A percentile compares a stretch with the other conserved stretches of the same genome.
These are phyloP conservation scores for Citeromyces hawaiiensis DNA, from an alignment of 1,139 yeast genomes.

Conservation along the genomic window DNA sequence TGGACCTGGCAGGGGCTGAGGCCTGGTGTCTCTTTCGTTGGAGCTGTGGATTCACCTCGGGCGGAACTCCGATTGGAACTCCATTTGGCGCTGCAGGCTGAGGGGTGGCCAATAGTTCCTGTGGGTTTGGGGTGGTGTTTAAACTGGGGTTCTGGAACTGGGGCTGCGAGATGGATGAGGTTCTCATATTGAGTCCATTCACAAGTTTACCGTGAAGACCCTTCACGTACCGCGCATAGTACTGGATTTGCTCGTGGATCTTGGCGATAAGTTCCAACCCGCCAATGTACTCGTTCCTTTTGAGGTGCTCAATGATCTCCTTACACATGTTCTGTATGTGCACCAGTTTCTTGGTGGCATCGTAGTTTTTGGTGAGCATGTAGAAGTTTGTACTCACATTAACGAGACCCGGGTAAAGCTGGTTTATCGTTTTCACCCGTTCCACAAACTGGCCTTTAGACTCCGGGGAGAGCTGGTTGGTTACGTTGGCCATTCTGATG, in stretches of 20 bases:
- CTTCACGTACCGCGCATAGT: slow-evolving; percentile 63
- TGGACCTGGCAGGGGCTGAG: slow-evolving; percentile 8
- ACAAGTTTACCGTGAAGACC: slow-evolving; percentile 26
- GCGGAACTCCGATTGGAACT: slow-evolving; percentile 6
- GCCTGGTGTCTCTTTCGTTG: slow-evolving; percentile 2
- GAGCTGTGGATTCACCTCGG: slow-evolving; percentile 1
- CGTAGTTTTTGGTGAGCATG: slow-evolving; percentile 57
- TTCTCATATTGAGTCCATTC: slow-evolving; percentile 6
- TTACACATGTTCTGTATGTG: slow-evolving; percentile 73
- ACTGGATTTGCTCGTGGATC: slow-evolving; percentile 57
- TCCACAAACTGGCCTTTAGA: slow-evolving; percentile 55
- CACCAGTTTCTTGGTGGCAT: slow-evolving; percentile 62
- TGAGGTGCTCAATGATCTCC: slow-evolving; percentile 57
- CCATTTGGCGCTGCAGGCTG: not conserved
- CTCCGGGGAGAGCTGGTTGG: slow-evolving; percentile 41
- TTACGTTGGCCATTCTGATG: slow-evolving; percentile 52
- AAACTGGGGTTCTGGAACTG: slow-evolving; percentile 11
- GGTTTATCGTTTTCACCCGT: slow-evolving; percentile 42
- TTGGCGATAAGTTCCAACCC: slow-evolving; percentile 58
- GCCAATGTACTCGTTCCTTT: slow-evolving; percentile 50
- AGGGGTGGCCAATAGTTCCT: not conserved
- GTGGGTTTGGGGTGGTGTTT: slow-evolving; percentile 7
- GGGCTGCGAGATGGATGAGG: slow-evolving; percentile 6
- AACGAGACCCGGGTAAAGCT: slow-evolving; percentile 57
- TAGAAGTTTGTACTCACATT: slow-evolving; percentile 68